These are phyloP conservation scores for Fusarium devonianum DNA, from an alignment of 2,329 filamentous ascomycete species.

Conservation along the genomic window DNA sequence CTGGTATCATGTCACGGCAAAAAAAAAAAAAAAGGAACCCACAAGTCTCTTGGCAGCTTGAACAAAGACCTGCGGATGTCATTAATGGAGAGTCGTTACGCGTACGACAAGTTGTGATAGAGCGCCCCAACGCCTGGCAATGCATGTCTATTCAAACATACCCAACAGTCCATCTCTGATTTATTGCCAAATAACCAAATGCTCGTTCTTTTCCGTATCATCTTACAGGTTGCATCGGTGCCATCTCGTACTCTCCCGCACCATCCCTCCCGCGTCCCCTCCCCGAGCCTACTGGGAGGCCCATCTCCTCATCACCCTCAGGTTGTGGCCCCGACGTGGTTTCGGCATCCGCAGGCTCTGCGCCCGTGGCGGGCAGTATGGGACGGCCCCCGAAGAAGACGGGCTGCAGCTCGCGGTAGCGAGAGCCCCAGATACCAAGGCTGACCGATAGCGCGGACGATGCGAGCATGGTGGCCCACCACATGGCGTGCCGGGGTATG, in stretches of 20 bases:
- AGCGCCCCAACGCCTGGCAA: slow-evolving; percentile 45
- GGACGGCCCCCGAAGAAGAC: slow-evolving; percentile 80
- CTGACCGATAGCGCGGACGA: slow-evolving; percentile 58
- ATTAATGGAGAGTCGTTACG: too few species aligned
- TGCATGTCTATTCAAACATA: slow-evolving; percentile 44
- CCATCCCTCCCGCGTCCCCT: slow-evolving; percentile 62
- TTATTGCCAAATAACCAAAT: too few species aligned
- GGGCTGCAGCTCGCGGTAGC: slow-evolving; percentile 85
- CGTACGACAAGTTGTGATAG: too few species aligned
- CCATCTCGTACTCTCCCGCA: slow-evolving; percentile 72
- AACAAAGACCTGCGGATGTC: too few species aligned
- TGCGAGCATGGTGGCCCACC: slow-evolving; percentile 74
- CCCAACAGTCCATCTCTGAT: slow-evolving; percentile 1
- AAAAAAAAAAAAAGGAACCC: too few species aligned
- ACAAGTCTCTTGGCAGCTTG: not conserved
- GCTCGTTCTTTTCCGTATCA: slow-evolving; percentile 21
- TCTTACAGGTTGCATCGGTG: slow-evolving; percentile 45
- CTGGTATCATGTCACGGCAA: too few species aligned
- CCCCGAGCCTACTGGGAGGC: slow-evolving; percentile 58
- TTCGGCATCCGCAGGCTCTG: slow-evolving; percentile 18
- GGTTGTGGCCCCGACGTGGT: slow-evolving; percentile 28
- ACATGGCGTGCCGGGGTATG: slow-evolving; percentile 79
- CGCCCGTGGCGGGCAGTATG: slow-evolving; percentile 45
- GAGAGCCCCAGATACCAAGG: slow-evolving; percentile 88
- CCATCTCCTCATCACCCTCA: slow-evolving; percentile 56